Evolutionary conservation across 1,139 yeast species (phyloP), one percentile per base, ranked within the genome.

Genomic region (Saccharomyces pastorianus): DNA sequence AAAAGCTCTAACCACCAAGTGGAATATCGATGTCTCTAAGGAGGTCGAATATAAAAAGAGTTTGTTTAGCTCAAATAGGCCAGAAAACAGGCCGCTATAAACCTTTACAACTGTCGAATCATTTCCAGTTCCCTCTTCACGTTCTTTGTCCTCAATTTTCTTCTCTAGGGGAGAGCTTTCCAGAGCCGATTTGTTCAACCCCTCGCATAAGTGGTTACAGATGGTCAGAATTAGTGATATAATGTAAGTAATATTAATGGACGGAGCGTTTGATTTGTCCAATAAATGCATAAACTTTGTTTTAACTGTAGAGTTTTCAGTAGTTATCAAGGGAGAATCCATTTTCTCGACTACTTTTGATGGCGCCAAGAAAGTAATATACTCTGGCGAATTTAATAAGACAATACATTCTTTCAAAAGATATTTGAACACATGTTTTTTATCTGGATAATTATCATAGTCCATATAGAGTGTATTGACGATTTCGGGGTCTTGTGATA

Each of bases 261-360:
- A 64, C 0, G 88, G 83, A 0, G 96, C 84, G 38, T 86, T 95
- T 0, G 74, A 62, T 62, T 89, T 90, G 63, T 91, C 98, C 32
- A 91, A 73, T 55, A 84, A 79, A 56, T 90, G 96, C 48, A 90
- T 74, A 55, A 83, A 78, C 6, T 84, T 75, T 0, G 83, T 74
- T 59, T 83, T 81, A 53, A 81, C 72, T 0, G 75, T 64, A 0
- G 81, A 75, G 4, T 62, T 66, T 14, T 68, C 71, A n/a, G 61
- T 59, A 1, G 64, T 56, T 7, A 71, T 63, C 7, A 68, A 55
- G 0, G 72, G 63, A 34, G 59, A 54, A 17, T 70, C 73, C 32
- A 62, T 55, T 14, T 58, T 58, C 44, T 69, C 68, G 3, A 70
- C 57, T 5, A 63, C 53, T 5, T 62, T 63, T 2, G 70, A 67